phyloP scores from a whole-genome alignment of 768 basidiomycete genomes.

The Hygrocybe punicea region DNA sequence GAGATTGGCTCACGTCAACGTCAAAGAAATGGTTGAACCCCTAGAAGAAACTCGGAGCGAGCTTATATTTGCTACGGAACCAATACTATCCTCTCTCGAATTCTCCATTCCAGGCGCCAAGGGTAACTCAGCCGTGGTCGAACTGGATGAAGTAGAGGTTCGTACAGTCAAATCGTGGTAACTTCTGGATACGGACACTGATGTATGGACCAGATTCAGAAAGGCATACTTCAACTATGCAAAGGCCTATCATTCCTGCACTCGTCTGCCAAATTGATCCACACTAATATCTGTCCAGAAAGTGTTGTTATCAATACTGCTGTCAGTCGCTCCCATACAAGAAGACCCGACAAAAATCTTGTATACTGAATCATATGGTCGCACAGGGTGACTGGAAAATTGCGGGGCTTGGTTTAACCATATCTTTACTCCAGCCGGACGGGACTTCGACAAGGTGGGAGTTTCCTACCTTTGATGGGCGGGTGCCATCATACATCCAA shows the following conservation, averaged over 20 bases:
- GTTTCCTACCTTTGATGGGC: constrained; percentile 83
- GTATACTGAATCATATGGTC: neutral
- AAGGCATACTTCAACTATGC: constrained; percentile 90
- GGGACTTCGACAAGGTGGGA: constrained; percentile 82
- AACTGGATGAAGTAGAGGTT: constrained; percentile 96
- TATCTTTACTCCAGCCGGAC: constrained; percentile 63
- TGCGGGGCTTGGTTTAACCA: constrained; percentile 83
- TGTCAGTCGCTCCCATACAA: constrained; percentile 43
- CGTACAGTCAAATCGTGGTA: constrained; percentile 34
- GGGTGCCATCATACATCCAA: constrained; percentile 77
- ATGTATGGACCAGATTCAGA: constrained; percentile 69
- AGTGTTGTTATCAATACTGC: constrained; percentile 86
- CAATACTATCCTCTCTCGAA: constrained; percentile 76
- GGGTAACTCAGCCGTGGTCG: constrained; percentile 56
- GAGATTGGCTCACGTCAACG: constrained; percentile 2
- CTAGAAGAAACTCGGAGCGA: constrained; percentile 89
- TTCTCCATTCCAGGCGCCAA: constrained; percentile 68
- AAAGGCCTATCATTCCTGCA: constrained; percentile 90
- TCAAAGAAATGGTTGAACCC: constrained; percentile 94
- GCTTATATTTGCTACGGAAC: constrained; percentile 91
- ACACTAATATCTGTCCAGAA: constrained; percentile 86
- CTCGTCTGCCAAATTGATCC: constrained; percentile 85
- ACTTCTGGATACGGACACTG: constrained; percentile 4
- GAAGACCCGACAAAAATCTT: neutral
- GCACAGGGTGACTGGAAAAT: constrained; percentile 96